phyloP scores from a whole-genome alignment of 257 asterid species.

The Solanum pennellii region DNA sequence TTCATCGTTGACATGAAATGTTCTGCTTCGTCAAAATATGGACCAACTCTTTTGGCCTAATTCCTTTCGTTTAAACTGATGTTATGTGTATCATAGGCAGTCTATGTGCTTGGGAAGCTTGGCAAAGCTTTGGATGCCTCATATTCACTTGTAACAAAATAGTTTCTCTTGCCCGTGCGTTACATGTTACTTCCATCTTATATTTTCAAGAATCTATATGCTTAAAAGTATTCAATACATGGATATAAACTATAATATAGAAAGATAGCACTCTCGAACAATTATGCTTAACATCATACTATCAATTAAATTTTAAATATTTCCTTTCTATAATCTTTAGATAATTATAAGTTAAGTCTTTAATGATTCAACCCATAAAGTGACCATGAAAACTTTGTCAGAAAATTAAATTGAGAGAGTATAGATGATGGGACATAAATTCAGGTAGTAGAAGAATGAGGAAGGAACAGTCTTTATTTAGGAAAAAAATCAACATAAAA shows the following conservation, averaged over 20 bases:
- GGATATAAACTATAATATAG: background rate
- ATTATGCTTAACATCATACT: background rate
- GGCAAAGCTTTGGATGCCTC: background rate
- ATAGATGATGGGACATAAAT: background rate
- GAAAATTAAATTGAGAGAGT: background rate
- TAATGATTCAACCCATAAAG: background rate
- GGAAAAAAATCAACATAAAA: background rate
- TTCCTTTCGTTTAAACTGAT: background rate
- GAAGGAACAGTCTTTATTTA: background rate
- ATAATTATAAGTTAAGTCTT: background rate
- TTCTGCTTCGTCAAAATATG: background rate
- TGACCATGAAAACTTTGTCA: background rate
- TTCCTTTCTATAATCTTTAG: background rate
- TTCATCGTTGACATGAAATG: background rate
- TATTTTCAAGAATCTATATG: background rate
- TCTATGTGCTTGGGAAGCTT: background rate
- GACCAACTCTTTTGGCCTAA: background rate
- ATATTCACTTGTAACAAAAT: background rate
- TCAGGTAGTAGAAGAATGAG: background rate
- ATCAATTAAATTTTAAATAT: background rate
- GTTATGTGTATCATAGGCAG: background rate
- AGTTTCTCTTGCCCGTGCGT: background rate
- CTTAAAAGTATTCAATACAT: background rate
- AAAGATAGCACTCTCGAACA: background rate
- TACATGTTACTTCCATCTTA: background rate